Base-by-base conservation (phyloP, 2,329 filamentous ascomycete species). In the Aureobasidium mangrovei region DNA sequence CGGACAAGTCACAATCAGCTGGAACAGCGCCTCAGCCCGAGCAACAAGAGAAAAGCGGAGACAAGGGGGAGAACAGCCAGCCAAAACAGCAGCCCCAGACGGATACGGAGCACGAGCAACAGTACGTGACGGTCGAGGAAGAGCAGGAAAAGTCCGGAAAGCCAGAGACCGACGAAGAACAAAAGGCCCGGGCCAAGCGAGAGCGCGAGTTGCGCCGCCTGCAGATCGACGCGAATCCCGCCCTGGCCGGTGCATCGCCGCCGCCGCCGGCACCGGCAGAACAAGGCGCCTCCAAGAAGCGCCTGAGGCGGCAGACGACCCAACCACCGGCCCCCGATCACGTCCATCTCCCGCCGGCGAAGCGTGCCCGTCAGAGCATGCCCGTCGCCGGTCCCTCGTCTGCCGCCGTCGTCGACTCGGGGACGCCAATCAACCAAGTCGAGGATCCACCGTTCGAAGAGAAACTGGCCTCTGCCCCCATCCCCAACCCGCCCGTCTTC, bases 201-300 rank as follows among this genome's bases (percentile, higher is more conserved):
- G 32, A 44, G 4, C 42, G 43, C 38, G 53, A 54, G 7, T 44
- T 54, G 36, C 38, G 36, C 7, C 43, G 43, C 12, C 36, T 54
- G 8, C 43, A 54, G 26, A 54, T 54, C 38, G 53, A 54, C 29
- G 53, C 53, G 1, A 54, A 46, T 31, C 39, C 43, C 9, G 53
- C 53, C 12, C 7, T 54, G 43, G 42, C 32, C 35, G 51, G 18
- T 18, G 18, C 18, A 18, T 18, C 18, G 18, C 18, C 35, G 35
- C 18, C 18, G 18, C 18, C 18, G 18, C 18, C 18, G 18, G 18
- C 18, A 18, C 18, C 18, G 18, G 18, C 18, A 18, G 18, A 18
- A 18, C 32, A 35, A 35, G 32, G 32, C 10, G 7, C 10, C 32
- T 7, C 7, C 6, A 10, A 41, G 36, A 51, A 51, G 33, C 47